Base-by-base conservation (phyloP, 1,284 basidiomycete species). In the Malassezia yamatoensis region DNA sequence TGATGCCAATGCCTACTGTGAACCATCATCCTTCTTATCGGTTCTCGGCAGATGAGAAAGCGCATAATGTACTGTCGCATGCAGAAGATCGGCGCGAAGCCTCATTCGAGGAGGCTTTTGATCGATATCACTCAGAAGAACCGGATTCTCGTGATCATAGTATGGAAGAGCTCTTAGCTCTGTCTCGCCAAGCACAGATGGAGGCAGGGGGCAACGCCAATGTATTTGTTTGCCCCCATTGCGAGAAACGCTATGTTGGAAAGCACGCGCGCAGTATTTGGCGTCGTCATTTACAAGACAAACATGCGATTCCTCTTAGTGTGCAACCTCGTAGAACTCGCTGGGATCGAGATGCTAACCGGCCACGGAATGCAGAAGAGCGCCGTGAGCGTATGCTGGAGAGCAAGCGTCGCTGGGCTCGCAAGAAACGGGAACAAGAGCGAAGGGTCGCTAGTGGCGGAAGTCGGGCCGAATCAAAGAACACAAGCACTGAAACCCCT, bases 251-350 rank as follows among this genome's bases (percentile, higher is more conserved):
- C 13, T 81, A 81, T 61, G 76, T 75, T 41, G 80, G 80, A 13
- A 78, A 79, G 62, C 80, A 81, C 54, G 79, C 79, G 0, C 68
- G 80, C 48, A 79, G 78, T 64, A 80, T 81, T 53, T 80, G 80
- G 72, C 74, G 80, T 36, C 63, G 80, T 41, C 80, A 81, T 65
- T 65, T 81, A 48, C 78, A 79, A 65, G 80, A 81, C 66, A 81
- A 81, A 65, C 80, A 81, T 66, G 77, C 76, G 29, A 79, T 81
- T 33, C 78, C 79, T 1, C 62, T 81, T 43, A 74, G 72, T 32
- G 66, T 76, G 5, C 80, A 81, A 66, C 77, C 77, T 35, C 74
- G 79, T 32, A 68, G 79, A 40, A 80, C 79, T 10, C 74, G 80
- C 35, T 81, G 80, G 80, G 80, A 81, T 65, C 75, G 76, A 54